Percentiles rank a stretch among this genome's conserved stretches.
Conservation (phyloP, 371 early-diverging fungal genomes). For the Mortierella sp. region DNA sequence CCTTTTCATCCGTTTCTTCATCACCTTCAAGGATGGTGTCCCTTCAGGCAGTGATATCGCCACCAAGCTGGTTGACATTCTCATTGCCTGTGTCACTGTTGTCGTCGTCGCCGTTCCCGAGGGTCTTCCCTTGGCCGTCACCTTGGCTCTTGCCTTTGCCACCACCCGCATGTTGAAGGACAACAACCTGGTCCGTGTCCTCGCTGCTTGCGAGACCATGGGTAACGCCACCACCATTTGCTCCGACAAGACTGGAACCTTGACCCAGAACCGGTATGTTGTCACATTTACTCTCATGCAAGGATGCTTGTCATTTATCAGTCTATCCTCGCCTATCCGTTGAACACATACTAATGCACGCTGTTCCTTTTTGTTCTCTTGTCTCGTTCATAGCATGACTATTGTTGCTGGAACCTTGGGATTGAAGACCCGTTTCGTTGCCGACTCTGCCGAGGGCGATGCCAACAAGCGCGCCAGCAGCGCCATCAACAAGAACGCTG, state of each 20-base stretch:
- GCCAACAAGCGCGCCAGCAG: conserved; percentile 32
- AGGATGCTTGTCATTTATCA: neutral
- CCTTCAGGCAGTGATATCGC: conserved; percentile 59
- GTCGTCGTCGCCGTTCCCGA: conserved; percentile 88
- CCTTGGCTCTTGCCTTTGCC: conserved; percentile 82
- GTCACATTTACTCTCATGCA: neutral
- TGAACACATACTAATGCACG: too few relatives aligned
- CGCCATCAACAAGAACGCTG: conserved; percentile 58
- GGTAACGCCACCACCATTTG: conserved; percentile 94
- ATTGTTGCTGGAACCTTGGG: conserved; percentile 82
- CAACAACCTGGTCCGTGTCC: conserved; percentile 90
- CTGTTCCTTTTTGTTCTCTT: neutral
- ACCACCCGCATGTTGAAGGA: conserved; percentile 92
- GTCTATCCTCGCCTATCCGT: neutral
- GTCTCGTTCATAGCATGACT: conserved; percentile 71
- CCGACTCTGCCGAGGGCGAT: conserved; percentile 45
- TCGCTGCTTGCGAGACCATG: conserved; percentile 96
- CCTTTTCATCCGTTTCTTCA: conserved; percentile 74
- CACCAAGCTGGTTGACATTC: conserved; percentile 66
- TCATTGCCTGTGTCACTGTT: conserved; percentile 79
- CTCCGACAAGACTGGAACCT: conserved; percentile 93
- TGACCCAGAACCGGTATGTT: conserved; percentile 81
- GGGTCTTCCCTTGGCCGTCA: conserved; percentile 86
- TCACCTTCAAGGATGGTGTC: conserved; percentile 59
- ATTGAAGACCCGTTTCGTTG: conserved; percentile 53